Conservation (phyloP, 2,329 filamentous ascomycete genomes). For the Aspergillus carbonarius region DNA sequence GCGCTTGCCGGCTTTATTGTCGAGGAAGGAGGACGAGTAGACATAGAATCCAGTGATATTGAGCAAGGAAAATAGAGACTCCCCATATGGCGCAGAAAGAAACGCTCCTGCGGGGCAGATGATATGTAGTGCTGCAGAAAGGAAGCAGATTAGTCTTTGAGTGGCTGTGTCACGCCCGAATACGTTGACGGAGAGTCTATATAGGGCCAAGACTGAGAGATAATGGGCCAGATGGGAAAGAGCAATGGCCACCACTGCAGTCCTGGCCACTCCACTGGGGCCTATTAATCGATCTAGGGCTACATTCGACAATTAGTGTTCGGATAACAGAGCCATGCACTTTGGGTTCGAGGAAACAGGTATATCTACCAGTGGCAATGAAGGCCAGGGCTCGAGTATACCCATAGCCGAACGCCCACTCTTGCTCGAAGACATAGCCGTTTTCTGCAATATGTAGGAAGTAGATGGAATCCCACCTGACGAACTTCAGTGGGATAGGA, state of each 20-base stretch:
- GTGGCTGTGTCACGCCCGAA: slow-evolving; percentile 41
- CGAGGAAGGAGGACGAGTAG: slow-evolving; percentile 55
- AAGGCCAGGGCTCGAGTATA: slow-evolving; percentile 48
- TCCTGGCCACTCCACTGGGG: slow-evolving; percentile 20
- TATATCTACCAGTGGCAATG: slow-evolving; percentile 40
- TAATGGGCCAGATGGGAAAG: slow-evolving; percentile 76
- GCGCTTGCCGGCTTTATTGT: slow-evolving; percentile 29
- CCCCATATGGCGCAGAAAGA: slow-evolving; percentile 80
- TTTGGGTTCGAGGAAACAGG: background rate
- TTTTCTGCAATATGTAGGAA: slow-evolving; percentile 55
- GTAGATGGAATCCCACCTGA: slow-evolving; percentile 64
- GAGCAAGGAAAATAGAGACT: slow-evolving; percentile 75
- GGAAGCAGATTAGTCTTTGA: slow-evolving; percentile 48
- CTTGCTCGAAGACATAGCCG: slow-evolving; percentile 62
- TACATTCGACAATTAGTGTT: slow-evolving; percentile 18
- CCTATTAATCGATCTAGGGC: slow-evolving; percentile 25
- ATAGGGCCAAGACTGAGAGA: slow-evolving; percentile 70
- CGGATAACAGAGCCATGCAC: background rate
- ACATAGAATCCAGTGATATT: slow-evolving; percentile 71
- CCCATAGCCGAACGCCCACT: slow-evolving; percentile 65
- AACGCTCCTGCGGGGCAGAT: slow-evolving; percentile 87
- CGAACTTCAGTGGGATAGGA: slow-evolving; percentile 45
- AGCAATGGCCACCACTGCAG: slow-evolving; percentile 58
- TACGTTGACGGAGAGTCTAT: slow-evolving; percentile 62
- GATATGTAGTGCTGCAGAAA: slow-evolving; percentile 72